Evolutionary conservation across 345 rosid genomes (phyloP).

Genomic region (Raphanus raphanistrum): DNA sequence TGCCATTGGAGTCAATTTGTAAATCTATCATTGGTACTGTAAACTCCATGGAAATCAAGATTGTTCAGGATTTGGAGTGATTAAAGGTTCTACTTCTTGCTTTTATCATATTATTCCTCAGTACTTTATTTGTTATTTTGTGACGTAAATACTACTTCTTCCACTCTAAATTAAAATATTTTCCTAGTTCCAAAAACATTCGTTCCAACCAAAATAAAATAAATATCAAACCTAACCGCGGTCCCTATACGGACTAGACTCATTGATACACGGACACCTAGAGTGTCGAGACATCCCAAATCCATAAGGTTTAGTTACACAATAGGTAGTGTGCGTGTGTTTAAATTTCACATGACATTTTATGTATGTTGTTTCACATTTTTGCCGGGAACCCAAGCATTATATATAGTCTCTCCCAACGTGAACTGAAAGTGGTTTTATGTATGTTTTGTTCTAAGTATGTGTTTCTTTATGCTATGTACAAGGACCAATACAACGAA

Average conservation of each 20-base stretch:
- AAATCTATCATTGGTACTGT: conserved; percentile 87
- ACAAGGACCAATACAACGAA: neutral
- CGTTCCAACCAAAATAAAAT: neutral
- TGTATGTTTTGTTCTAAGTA: neutral
- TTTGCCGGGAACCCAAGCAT: too few species aligned
- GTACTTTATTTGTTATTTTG: too few species aligned
- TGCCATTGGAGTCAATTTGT: conserved; percentile 78
- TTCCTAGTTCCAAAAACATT: neutral
- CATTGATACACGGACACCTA: too few species aligned
- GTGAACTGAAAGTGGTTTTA: too few species aligned
- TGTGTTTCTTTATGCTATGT: neutral
- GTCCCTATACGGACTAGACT: neutral
- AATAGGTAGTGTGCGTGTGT: neutral
- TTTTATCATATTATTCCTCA: neutral
- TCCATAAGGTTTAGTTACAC: neutral
- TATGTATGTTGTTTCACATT: neutral
- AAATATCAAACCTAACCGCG: neutral
- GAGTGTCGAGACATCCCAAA: neutral
- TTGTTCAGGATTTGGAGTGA: conserved; percentile 75
- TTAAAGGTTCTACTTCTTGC: neutral
- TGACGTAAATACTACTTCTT: neutral
- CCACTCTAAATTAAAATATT: neutral
- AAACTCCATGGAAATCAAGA: conserved; percentile 76
- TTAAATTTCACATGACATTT: neutral
- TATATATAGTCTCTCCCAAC: too few species aligned